phyloP scores from a whole-genome alignment of 345 rosid species.

The Sonneratia alba region DNA sequence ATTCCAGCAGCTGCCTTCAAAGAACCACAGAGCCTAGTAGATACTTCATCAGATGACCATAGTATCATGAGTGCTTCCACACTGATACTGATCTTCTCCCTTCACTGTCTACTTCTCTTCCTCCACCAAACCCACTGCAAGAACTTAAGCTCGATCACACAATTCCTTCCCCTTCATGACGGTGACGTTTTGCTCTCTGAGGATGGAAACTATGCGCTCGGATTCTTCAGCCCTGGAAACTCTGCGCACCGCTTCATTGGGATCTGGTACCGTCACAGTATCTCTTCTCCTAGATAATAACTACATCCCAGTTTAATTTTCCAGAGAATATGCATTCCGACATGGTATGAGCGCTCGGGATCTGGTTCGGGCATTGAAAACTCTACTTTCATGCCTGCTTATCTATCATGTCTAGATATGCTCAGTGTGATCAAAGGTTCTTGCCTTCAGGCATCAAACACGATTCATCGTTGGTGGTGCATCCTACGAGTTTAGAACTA shows the following conservation, averaged over 20 bases:
- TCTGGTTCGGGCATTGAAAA: no score
- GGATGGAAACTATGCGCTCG: constrained; percentile 33
- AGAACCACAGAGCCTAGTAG: no score
- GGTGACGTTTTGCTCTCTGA: constrained; percentile 34
- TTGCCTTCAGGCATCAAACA: no score
- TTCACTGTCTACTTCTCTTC: not conserved
- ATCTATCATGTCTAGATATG: no score
- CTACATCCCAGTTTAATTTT: not conserved
- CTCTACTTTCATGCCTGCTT: no score
- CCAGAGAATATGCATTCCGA: no score
- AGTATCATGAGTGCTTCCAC: not conserved
- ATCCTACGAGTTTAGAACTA: no score
- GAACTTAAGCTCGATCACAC: constrained; percentile 8
- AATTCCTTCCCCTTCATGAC: constrained; percentile 27
- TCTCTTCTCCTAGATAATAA: not conserved
- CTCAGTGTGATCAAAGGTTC: no score
- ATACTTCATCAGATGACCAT: not conserved
- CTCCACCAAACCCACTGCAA: not conserved
- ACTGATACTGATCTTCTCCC: not conserved
- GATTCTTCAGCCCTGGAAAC: constrained; percentile 47
- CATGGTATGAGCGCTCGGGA: not conserved
- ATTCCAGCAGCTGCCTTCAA: no score
- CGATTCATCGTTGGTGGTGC: no score
- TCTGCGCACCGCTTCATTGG: constrained; percentile 55
- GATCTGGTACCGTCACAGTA: constrained; percentile 52